Conservation (phyloP, 805 yeast species). For the Candida caryicola region DNA sequence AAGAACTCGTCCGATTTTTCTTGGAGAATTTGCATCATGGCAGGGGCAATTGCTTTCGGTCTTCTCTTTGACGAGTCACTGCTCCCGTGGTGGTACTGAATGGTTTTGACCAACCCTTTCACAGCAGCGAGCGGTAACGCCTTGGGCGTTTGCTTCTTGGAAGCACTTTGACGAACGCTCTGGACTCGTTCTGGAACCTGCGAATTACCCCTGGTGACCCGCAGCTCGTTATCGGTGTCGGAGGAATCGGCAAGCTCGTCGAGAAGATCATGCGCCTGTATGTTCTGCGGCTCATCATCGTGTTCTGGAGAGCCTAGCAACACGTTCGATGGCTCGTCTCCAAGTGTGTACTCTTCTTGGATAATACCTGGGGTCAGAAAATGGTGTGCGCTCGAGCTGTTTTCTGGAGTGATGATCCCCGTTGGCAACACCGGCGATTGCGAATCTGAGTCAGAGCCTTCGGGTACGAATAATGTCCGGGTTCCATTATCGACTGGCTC, state of each 20-base stretch:
- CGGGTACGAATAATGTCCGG: no score
- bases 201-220: not conserved
- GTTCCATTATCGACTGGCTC: no score
- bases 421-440: no score
- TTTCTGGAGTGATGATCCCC: no score
- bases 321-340: conserved; percentile 1
- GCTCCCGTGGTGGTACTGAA: conserved; percentile 3
- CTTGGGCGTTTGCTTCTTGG: not conserved
- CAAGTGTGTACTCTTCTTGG: conserved; percentile 14
- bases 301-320: not conserved
- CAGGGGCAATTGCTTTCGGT: conserved; percentile 9
- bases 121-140: conserved; percentile 14
- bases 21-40: conserved; percentile 20
- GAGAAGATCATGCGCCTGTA: not conserved
- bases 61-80: conserved; percentile 1
- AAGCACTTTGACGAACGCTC: not conserved
- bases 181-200: not conserved
- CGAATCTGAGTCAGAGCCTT: no score
- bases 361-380: conserved; percentile 7
- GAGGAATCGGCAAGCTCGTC: conserved; percentile 1
- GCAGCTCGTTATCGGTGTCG: not conserved
- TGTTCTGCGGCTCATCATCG: conserved; percentile 1
- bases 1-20: conserved; percentile 31
- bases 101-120: conserved; percentile 15
- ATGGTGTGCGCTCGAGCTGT: no score